phyloP scores from a whole-genome alignment of 2,329 filamentous ascomycete genomes.

The Venturia asperata region DNA sequence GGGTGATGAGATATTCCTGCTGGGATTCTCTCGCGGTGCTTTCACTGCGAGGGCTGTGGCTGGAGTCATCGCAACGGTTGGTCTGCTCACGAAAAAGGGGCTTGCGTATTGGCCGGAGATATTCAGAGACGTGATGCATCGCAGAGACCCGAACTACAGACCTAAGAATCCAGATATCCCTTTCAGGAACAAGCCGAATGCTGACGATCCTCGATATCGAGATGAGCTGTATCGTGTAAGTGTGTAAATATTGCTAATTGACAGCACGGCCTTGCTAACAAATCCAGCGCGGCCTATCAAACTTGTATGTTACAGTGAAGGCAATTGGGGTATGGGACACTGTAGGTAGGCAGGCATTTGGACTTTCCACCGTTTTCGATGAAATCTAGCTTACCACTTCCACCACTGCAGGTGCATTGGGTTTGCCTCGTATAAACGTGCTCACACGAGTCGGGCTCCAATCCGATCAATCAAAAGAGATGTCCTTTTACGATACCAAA shows the following conservation, averaged over 20 bases:
- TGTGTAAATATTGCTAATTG: slow-evolving; percentile 11
- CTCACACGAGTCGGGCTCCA: slow-evolving; percentile 33
- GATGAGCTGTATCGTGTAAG: slow-evolving; percentile 34
- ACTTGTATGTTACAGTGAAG: slow-evolving; percentile 33
- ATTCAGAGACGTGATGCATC: slow-evolving; percentile 40
- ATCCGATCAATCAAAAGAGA: slow-evolving; percentile 31
- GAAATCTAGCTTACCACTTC: background rate
- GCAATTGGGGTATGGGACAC: slow-evolving; percentile 42
- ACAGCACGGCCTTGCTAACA: background rate
- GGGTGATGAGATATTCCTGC: slow-evolving; percentile 45
- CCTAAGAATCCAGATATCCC: slow-evolving; percentile 41
- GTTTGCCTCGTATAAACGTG: slow-evolving; percentile 40
- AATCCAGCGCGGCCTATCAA: slow-evolving; percentile 27
- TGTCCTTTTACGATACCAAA: slow-evolving; percentile 44
- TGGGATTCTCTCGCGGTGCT: slow-evolving; percentile 44
- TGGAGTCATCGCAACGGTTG: slow-evolving; percentile 39
- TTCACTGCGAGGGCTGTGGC: slow-evolving; percentile 42
- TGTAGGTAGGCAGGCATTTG: slow-evolving; percentile 26
- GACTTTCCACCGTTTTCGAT: background rate
- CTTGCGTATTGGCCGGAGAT: slow-evolving; percentile 41
- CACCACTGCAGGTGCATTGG: slow-evolving; percentile 29
- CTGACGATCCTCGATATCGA: slow-evolving; percentile 36
- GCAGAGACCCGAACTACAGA: slow-evolving; percentile 37
- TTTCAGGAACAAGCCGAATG: slow-evolving; percentile 42
- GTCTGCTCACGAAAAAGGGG: slow-evolving; percentile 43